phyloP scores from a whole-genome alignment of 2,329 filamentous ascomycete genomes.

The Cryphonectria japonica region DNA sequence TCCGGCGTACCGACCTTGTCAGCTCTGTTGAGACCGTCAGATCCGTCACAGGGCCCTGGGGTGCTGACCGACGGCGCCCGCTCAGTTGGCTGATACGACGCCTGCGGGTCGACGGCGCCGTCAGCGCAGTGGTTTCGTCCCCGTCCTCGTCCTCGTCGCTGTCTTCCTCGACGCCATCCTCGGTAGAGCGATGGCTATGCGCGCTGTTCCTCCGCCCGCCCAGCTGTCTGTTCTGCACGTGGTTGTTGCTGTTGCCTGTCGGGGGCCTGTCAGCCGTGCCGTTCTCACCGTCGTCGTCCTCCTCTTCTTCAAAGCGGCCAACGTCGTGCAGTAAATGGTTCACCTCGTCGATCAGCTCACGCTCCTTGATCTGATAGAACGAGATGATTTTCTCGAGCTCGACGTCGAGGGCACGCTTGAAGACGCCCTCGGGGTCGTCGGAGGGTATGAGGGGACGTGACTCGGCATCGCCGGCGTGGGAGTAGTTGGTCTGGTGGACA shows the following conservation, averaged over 20 bases:
- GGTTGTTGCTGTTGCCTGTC: conserved; percentile 32
- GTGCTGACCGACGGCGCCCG: conserved; percentile 43
- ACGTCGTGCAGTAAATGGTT: conserved; percentile 77
- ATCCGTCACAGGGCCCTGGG: conserved; percentile 52
- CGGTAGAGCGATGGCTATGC: conserved; percentile 53
- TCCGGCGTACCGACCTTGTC: conserved; percentile 58
- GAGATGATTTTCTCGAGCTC: conserved; percentile 93
- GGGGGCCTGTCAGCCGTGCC: conserved; percentile 30
- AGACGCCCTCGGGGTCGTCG: conserved; percentile 79
- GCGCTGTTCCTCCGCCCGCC: conserved; percentile 39
- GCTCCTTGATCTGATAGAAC: conserved; percentile 89
- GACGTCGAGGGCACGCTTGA: conserved; percentile 78
- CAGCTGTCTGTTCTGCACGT: conserved; percentile 37
- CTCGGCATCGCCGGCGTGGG: conserved; percentile 67
- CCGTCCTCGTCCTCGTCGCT: conserved; percentile 66
- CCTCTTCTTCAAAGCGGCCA: conserved; percentile 61
- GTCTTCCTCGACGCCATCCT: conserved; percentile 64
- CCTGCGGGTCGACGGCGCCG: conserved; percentile 53
- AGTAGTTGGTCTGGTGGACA: conserved; percentile 63
- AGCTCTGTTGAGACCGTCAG: conserved; percentile 67
- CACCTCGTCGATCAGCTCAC: conserved; percentile 82
- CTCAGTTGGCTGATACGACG: conserved; percentile 45
- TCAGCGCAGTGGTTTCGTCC: conserved; percentile 61
- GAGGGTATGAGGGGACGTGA: conserved; percentile 78
- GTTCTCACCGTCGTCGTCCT: conserved; percentile 46